Conservation (phyloP, 2,329 filamentous ascomycete species). For the Magnaporthiopsis incrustans region DNA sequence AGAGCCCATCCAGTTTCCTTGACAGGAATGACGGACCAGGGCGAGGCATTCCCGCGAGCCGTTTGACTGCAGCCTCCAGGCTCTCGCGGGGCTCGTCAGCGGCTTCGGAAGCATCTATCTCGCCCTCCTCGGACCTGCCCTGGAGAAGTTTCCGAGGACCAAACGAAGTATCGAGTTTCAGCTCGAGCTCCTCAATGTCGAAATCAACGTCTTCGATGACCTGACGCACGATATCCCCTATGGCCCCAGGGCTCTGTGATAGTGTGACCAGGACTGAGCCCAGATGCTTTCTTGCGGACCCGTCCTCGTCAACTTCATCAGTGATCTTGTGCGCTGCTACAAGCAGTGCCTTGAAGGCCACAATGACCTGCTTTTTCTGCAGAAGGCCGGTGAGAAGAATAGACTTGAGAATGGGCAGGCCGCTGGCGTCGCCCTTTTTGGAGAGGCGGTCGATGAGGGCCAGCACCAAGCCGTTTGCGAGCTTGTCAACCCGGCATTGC, state of each 20-base stretch:
- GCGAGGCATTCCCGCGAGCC: slow-evolving; percentile 23
- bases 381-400: slow-evolving; percentile 54
- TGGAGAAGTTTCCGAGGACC: slow-evolving; percentile 45
- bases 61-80: slow-evolving; percentile 30
- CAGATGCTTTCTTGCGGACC: slow-evolving; percentile 52
- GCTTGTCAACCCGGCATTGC: slow-evolving; percentile 60
- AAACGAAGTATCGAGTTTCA: slow-evolving; percentile 64
- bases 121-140: slow-evolving; percentile 34
- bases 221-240: slow-evolving; percentile 57
- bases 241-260: slow-evolving; percentile 48
- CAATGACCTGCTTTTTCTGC: slow-evolving; percentile 53
- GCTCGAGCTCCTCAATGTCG: slow-evolving; percentile 67
- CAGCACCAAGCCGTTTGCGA: slow-evolving; percentile 64
- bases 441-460: slow-evolving; percentile 54
- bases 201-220: slow-evolving; percentile 59
- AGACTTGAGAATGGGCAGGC: slow-evolving; percentile 51
- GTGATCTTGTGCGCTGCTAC: slow-evolving; percentile 50
- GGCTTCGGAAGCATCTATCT: slow-evolving; percentile 23
- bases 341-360: slow-evolving; percentile 58
- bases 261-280: slow-evolving; percentile 60
- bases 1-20: slow-evolving; percentile 41
- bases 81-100: slow-evolving; percentile 25
- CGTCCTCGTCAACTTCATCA: slow-evolving; percentile 44
- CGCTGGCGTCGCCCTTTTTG: slow-evolving; percentile 50
- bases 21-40: slow-evolving; percentile 42